Conservation (phyloP, 257 asterid genomes). For the Solanum chiquidenum region DNA sequence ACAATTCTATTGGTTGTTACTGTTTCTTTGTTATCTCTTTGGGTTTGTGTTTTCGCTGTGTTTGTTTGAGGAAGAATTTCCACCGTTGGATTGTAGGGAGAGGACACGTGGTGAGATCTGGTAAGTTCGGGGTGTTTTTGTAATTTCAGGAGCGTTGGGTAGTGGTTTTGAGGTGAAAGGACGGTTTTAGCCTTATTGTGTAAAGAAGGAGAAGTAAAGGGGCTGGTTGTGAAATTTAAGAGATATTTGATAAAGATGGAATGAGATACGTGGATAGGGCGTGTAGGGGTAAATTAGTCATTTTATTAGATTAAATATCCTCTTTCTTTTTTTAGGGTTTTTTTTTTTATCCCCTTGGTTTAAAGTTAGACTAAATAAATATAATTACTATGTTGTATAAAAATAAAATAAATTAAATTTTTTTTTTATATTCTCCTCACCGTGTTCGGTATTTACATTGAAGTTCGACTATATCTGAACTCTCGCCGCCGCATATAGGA, state of each 20-base stretch:
- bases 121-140: slow-evolving; percentile 3
- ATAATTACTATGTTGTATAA: not conserved
- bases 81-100: slow-evolving; percentile 24
- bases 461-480: not conserved
- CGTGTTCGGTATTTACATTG: too few relatives aligned
- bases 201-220: slow-evolving; percentile 27
- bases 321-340: not conserved
- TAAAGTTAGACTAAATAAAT: not conserved
- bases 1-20: not conserved
- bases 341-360: not conserved
- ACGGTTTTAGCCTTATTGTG: slow-evolving; percentile 31
- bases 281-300: slow-evolving; percentile 13
- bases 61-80: slow-evolving; percentile 22
- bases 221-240: slow-evolving; percentile 35
- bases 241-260: slow-evolving; percentile 11
- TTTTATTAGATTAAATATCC: not conserved
- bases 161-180: slow-evolving; percentile 16
- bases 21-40: not conserved
- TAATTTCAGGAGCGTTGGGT: not conserved
- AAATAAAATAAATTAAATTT: too few relatives aligned
- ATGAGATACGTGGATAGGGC: slow-evolving; percentile 19
- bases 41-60: slow-evolving; percentile 70
- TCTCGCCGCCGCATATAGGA: not conserved
- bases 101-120: slow-evolving; percentile 26
- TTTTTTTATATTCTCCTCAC: too few relatives aligned